Base-by-base conservation (phyloP, 228 moss, liverwort and hornwort species). In the Sphagnum fallax region DNA sequence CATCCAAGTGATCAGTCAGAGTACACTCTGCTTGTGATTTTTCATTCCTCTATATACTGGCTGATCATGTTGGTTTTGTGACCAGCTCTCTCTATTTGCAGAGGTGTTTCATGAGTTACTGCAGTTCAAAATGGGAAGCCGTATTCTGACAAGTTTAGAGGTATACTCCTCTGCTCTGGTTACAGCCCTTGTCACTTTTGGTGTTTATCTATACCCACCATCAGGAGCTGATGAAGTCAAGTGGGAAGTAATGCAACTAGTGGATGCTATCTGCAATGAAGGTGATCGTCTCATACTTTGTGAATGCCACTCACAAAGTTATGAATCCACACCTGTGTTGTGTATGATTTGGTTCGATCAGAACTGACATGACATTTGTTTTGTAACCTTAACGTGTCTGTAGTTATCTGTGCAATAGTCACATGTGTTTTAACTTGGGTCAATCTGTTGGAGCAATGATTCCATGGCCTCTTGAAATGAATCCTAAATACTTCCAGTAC, bases 71-170 rank as follows among this genome's bases (percentile, higher is more conserved):
- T 32, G 32, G 32, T 3, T 32, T 32, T 32, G 32, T 32, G 32
- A 32, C 32, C 89, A 95, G 95, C 88, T 95, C 71, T 95, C 92
- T 48, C 75, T 95, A 76, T 92, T 95, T 77, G 92, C 95, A 65
- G 95, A 95, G 79, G 85, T 92, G 63, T 89, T 80, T 71, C 95
- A 95, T 87, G 95, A 95, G 71, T 79, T 89, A 79, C 82, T 95
- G 70, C 86, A 90, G 76, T 75, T 76, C 76, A 92, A 90, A 80
- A 92, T 92, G 92, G 90, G 90, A 69, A 84, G 73, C 76, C 81
- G 79, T 65, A 92, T 95, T 65, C 69, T 90, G 59, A 83, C 82
- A 65, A 92, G 82, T 82, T 76, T 92, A 64, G 87, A 87, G 92
- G 95, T 87, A 86, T 73, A 65, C 75, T 11, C 50, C 16, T 52